Percentiles rank a stretch among this genome's conserved stretches.
These are phyloP conservation scores for Myxozyma melibiosi DNA, from an alignment of 805 yeast genomes.

Conservation along the genomic window DNA sequence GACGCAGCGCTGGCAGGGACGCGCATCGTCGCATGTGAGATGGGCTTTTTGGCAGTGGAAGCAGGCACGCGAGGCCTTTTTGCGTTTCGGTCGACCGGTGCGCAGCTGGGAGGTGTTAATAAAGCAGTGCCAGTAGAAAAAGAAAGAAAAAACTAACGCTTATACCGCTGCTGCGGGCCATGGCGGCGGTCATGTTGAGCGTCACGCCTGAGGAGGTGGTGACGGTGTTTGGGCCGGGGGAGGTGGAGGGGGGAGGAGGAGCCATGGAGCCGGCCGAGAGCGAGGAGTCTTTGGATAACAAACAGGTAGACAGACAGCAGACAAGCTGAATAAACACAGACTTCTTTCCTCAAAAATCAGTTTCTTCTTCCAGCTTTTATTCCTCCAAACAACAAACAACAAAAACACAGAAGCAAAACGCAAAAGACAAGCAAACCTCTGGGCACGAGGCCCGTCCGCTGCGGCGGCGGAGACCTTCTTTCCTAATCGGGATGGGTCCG, in stretches of 20 bases:
- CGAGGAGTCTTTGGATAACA: not conserved
- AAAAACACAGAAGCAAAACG: too few relatives aligned
- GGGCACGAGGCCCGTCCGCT: too few relatives aligned
- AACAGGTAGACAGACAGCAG: not conserved
- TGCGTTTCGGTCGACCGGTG: constrained; percentile 49
- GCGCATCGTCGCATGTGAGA: constrained; percentile 80
- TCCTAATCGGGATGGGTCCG: too few relatives aligned
- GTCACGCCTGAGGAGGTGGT: constrained; percentile 29
- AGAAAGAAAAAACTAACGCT: constrained; percentile 17
- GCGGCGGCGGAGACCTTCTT: too few relatives aligned
- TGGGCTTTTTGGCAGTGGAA: constrained; percentile 89
- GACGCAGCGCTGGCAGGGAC: constrained; percentile 83
- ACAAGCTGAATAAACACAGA: too few relatives aligned
- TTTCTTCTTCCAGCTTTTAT: too few relatives aligned
- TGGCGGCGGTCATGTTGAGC: constrained; percentile 33
- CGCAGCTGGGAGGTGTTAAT: constrained; percentile 29
- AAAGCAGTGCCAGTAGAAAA: not conserved
- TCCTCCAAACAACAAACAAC: too few relatives aligned
- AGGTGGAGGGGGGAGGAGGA: constrained; percentile 17
- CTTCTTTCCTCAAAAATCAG: too few relatives aligned
- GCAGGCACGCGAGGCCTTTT: constrained; percentile 85
- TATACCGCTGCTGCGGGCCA: constrained; percentile 32
- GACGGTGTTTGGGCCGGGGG: constrained; percentile 18
- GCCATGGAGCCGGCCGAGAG: not conserved
- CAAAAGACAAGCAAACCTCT: too few relatives aligned